Evolutionary conservation across 495 filamentous ascomycete genomes (phyloP), one percentile per base, ranked within the genome.

Genomic region (Cenococcum geophilum): DNA sequence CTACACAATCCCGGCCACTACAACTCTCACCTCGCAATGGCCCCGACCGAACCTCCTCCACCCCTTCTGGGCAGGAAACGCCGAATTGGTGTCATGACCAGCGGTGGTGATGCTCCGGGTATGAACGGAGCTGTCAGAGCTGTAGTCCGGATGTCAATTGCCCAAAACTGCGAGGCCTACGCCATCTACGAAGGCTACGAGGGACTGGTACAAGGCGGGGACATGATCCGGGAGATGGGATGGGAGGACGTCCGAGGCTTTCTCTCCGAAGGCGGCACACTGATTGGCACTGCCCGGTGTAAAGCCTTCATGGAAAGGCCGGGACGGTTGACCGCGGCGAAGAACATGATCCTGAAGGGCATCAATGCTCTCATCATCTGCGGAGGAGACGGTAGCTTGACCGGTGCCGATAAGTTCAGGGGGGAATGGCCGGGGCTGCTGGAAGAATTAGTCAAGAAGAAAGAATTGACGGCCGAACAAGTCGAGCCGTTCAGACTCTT

Each of bases 211-310:
- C 81, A 87, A 63, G 93, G 92, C 68, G 89, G 91, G 10, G 80
- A 88, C 64, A 82, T 93, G 73, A 98, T 98, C 73, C 82, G 83
- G 57, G 83, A 91, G 76, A 83, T 95, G 81, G 75, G 82, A 51
- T 99, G 95, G 95, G 83, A 92, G 61, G 93, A 97, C 74, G 95
- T 99, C 47, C 87, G 95, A 54, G 93, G 95, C 58, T 97, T 85
- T 80, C 80, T 95, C 51, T 93, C 89, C 5, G 91, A 95, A 74
- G 95, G 95, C 58, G 95, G 95, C 62, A 99, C 95, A 1, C 79
- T 97, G 60, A 99, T 99, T 72, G 95, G 95, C 27, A 97, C 95
- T 25, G 95, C 95, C 25, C 82, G 95, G 45, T 95, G 91, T 74
- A 86, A 83, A 80, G 83, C 82, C 37, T 99, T 99, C 77, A 90